phyloP scores from a whole-genome alignment of 2,329 filamentous ascomycete species.

The Phaeoacremonium minimum region DNA sequence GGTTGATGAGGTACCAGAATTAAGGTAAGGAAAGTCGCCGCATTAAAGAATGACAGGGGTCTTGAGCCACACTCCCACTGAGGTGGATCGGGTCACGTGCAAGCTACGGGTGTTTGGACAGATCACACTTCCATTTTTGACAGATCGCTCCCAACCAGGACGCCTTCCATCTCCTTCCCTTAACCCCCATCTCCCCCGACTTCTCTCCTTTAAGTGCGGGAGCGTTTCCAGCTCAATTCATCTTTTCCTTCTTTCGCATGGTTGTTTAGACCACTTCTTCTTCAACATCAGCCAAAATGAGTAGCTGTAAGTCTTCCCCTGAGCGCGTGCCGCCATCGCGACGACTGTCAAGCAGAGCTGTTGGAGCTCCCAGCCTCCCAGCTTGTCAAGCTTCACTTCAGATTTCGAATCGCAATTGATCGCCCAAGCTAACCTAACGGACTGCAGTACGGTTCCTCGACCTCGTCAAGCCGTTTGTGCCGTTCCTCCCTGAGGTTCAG shows the following conservation, averaged over 20 bases:
- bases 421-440: neutral
- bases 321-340: neutral
- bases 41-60: no score
- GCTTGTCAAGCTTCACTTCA: neutral
- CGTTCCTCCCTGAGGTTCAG: slow-evolving; percentile 98
- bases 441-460: slow-evolving; percentile 95
- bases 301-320: slow-evolving; percentile 45
- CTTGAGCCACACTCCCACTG: no score
- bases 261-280: slow-evolving; percentile 12
- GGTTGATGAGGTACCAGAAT: no score
- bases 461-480: slow-evolving; percentile 98
- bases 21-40: no score
- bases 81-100: no score
- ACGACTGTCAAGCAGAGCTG: slow-evolving; percentile 1
- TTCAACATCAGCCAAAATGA: slow-evolving; percentile 39
- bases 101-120: no score
- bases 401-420: slow-evolving; percentile 1
- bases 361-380: slow-evolving; percentile 1
- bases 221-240: slow-evolving; percentile 25
- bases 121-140: no score
- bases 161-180: no score
- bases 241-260: slow-evolving; percentile 20
- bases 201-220: slow-evolving; percentile 12
- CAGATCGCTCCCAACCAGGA: no score
- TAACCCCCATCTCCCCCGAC: slow-evolving; percentile 15